Percentiles rank a stretch among this genome's conserved stretches.
Evolutionary conservation across 371 early-diverging fungal species (phyloP).

Genomic region (Circinella umbellata): DNA sequence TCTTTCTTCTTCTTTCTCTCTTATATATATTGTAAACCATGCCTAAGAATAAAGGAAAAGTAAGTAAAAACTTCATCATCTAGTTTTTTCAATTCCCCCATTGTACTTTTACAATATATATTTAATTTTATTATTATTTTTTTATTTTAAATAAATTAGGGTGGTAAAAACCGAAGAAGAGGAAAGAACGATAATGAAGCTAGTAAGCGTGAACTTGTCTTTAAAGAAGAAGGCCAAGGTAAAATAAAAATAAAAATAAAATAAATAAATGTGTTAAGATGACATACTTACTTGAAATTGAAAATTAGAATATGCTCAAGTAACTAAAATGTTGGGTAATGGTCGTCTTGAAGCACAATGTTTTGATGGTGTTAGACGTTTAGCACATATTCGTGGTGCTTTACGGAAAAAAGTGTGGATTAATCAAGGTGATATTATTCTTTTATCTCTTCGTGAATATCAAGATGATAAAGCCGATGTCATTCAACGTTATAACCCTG

Average conservation of each 20-base stretch:
- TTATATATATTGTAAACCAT: conserved; percentile 37
- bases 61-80: conserved; percentile 31
- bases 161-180: conserved; percentile 96
- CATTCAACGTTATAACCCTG: conserved; percentile 96
- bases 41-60: conserved; percentile 94
- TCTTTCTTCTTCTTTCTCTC: background rate
- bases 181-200: conserved; percentile 97
- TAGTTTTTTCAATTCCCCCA: too few species aligned
- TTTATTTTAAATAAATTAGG: too few species aligned
- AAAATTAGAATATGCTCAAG: conserved; percentile 98
- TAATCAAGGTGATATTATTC: conserved; percentile 94
- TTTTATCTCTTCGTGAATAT: conserved; percentile 95
- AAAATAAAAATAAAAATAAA: conserved; percentile 15
- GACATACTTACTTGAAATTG: too few species aligned
- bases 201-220: conserved; percentile 94
- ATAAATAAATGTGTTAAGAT: too few species aligned
- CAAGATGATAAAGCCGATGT: conserved; percentile 98
- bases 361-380: conserved; percentile 91
- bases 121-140: too few species aligned
- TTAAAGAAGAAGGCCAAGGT: conserved; percentile 95
- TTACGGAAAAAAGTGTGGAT: conserved; percentile 96
- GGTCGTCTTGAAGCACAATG: conserved; percentile 96
- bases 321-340: conserved; percentile 96
- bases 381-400: conserved; percentile 98
- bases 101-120: too few species aligned